Conservation (phyloP, 2,329 filamentous ascomycete species). For the Fusarium denticulatum region DNA sequence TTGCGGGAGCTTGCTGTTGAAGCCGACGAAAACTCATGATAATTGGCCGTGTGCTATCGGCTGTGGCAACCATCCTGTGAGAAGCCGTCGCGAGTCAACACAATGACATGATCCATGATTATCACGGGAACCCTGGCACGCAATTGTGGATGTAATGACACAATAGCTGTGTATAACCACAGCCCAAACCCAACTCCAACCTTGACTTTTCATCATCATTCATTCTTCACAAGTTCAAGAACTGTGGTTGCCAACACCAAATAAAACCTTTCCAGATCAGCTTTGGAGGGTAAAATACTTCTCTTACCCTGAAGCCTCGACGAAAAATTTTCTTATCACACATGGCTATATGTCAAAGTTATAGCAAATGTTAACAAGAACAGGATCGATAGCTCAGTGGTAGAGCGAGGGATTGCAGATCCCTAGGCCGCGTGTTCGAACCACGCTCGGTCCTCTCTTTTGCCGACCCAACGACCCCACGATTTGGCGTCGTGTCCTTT, state of each 20-base stretch:
- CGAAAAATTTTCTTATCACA: rapidly evolving
- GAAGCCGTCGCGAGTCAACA: background rate
- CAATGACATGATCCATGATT: slow-evolving; percentile 5
- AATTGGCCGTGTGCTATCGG: background rate
- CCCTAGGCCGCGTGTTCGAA: slow-evolving; percentile 37
- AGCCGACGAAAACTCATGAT: rapidly evolving
- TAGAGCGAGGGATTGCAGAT: slow-evolving; percentile 40
- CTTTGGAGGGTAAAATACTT: no score
- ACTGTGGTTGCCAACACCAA: background rate
- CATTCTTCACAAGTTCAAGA: background rate
- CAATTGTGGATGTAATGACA: slow-evolving; percentile 4
- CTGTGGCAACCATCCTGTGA: background rate
- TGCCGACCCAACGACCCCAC: background rate
- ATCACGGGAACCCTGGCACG: slow-evolving; percentile 4
- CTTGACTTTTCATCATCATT: background rate
- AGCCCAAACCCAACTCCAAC: no score
- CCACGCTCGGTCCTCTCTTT: slow-evolving; percentile 37
- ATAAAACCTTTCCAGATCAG: background rate
- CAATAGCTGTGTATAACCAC: background rate
- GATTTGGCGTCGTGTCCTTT: background rate
- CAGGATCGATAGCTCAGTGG: slow-evolving; percentile 38
- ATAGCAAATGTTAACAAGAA: rapidly evolving
- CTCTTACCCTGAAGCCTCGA: background rate
- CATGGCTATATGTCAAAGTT: background rate
- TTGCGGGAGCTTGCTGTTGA: background rate